Base-by-base conservation (phyloP, 1,284 basidiomycete genomes). In the Naganishia liquefaciens region DNA sequence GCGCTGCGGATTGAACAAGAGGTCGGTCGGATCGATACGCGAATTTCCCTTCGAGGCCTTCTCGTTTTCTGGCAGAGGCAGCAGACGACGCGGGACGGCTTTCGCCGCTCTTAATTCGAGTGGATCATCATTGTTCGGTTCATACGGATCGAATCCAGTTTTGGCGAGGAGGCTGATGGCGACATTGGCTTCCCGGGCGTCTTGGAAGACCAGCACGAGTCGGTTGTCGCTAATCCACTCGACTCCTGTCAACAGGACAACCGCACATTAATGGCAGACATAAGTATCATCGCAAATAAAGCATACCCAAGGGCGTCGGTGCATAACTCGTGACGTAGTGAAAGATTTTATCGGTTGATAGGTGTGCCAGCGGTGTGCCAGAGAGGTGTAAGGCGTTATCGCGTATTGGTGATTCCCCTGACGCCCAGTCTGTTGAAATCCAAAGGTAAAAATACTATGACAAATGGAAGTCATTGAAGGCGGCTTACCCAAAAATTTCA, bases 211-310 rank as follows among this genome's bases (percentile, higher is more conserved):
- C 37, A 67, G 51, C 25, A 63, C 55, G 23, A 67, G 47, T n/a
- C 53, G 50, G 23, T 58, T 64, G 43, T 67, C 66, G n/a, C 55
- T 64, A 11, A 67, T 67, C 66, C 66, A 67, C 53, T 67, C 66
- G 15, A 67, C 62, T 19, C 65, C 65, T 66, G n/a, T 10, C 10
- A 25, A 9, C 19, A 37, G 33, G 33, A 13, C 33, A 33, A 13
- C 10, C 33, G 10, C 33, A 7, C 3, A 7, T 37, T 3, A 37
- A 13, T 25, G 44, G 1, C 28, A 39, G 33, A 44, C 17, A 55
- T 46, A 33, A 44, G n/a, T 23, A 13, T 40, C 39, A 5, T 2
- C 3, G 17, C 15, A 10, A 10, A 25, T 2, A 2, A 13, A n/a
- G 43, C 64, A 33, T 55, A 67, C 66, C 66, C 21, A 67, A 44